Evolutionary conservation across 176 grass and related monocot genomes (phyloP).

Genomic region (Thinopyrum elongatum): DNA sequence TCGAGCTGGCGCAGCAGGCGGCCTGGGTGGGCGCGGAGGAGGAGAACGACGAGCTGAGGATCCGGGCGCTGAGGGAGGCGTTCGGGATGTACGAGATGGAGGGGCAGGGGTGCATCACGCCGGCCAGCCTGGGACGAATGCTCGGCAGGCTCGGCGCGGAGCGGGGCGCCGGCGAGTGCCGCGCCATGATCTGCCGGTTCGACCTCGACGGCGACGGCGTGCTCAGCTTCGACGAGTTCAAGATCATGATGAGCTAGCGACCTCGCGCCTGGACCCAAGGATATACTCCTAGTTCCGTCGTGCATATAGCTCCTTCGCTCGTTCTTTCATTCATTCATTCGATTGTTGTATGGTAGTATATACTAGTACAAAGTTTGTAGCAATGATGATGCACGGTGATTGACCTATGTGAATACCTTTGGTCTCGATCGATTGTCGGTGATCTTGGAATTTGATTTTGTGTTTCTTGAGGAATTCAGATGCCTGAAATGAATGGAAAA

Average conservation of each 20-base stretch:
- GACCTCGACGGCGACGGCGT: conserved; percentile 50
- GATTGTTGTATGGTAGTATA: neutral
- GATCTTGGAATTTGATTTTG: too few relatives aligned
- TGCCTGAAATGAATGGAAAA: too few relatives aligned
- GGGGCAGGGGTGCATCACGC: conserved; percentile 34
- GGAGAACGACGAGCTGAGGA: neutral
- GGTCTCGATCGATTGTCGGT: too few relatives aligned
- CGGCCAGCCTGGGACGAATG: conserved; percentile 30
- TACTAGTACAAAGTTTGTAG: too few relatives aligned
- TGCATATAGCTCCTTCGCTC: neutral
- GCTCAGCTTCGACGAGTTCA: conserved; percentile 58
- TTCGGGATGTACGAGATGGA: conserved; percentile 49
- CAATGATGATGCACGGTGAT: too few relatives aligned
- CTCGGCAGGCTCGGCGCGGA: conserved; percentile 18
- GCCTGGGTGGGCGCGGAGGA: neutral
- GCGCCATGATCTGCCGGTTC: conserved; percentile 48
- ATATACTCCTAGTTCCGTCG: neutral
- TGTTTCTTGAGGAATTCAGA: too few relatives aligned
- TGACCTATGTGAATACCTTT: too few relatives aligned
- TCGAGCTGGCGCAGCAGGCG: conserved; percentile 8
- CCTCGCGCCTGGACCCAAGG: neutral
- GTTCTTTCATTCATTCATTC: neutral
- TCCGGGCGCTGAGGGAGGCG: neutral
- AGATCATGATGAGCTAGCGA: conserved; percentile 51
- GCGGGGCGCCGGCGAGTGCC: conserved; percentile 32